phyloP scores from a whole-genome alignment of 768 basidiomycete species.

The Pleurotus pulmonarius region DNA sequence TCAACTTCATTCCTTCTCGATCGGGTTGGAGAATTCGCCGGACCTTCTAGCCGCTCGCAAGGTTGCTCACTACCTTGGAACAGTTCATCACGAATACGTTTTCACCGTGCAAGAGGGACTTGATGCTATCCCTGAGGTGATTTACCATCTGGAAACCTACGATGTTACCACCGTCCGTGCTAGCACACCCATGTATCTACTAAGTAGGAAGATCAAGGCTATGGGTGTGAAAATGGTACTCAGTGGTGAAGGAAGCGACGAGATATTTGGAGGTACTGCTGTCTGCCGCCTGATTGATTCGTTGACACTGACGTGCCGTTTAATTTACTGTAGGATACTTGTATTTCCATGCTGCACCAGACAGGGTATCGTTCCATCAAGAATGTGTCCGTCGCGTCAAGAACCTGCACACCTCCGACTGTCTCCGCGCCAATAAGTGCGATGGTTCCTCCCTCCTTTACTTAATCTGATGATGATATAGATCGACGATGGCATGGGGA shows the following conservation, averaged over 20 bases:
- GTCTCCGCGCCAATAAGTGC: slow-evolving; percentile 96
- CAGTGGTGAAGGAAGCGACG: slow-evolving; percentile 96
- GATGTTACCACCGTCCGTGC: slow-evolving; percentile 99
- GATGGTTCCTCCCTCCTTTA: slow-evolving; percentile 17
- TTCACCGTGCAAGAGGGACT: slow-evolving; percentile 98
- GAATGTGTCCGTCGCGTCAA: slow-evolving; percentile 94
- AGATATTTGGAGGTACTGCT: slow-evolving; percentile 85
- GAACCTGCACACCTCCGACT: slow-evolving; percentile 96
- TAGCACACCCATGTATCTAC: slow-evolving; percentile 97
- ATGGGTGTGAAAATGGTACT: slow-evolving; percentile 99
- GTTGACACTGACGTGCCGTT: too few relatives aligned
- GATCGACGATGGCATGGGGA: slow-evolving; percentile 99
- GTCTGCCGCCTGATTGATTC: not conserved
- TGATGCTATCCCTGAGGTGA: slow-evolving; percentile 96
- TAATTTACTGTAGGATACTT: slow-evolving; percentile 70
- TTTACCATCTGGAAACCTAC: slow-evolving; percentile 97
- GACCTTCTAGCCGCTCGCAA: slow-evolving; percentile 93
- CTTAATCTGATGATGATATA: slow-evolving; percentile 19
- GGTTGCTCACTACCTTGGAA: slow-evolving; percentile 90
- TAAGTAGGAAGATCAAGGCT: slow-evolving; percentile 97
- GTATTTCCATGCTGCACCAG: slow-evolving; percentile 98
- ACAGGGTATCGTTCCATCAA: slow-evolving; percentile 85
- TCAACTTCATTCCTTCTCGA: slow-evolving; percentile 94
- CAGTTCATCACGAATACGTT: slow-evolving; percentile 94
- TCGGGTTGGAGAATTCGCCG: slow-evolving; percentile 92